Evolutionary conservation across 257 asterid genomes (phyloP).

Genomic region (Solanum rostratum): DNA sequence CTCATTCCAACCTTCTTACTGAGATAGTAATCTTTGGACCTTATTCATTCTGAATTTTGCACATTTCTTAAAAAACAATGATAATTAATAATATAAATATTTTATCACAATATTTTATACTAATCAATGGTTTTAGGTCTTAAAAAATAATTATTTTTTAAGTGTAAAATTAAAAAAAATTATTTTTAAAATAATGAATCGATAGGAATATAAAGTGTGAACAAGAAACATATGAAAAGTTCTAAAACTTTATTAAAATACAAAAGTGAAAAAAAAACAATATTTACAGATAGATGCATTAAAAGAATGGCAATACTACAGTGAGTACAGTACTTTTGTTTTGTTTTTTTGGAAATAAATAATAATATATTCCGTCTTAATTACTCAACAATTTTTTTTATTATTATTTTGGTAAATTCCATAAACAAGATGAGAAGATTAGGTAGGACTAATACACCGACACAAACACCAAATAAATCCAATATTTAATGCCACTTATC

Average conservation of each 20-base stretch:
- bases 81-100: neutral
- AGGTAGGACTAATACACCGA: constrained; percentile 1
- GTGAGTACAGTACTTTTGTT: neutral
- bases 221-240: neutral
- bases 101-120: neutral
- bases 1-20: no score
- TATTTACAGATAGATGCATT: neutral
- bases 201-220: neutral
- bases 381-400: neutral
- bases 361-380: constrained; percentile 5
- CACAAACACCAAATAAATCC: neutral
- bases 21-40: no score
- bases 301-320: neutral
- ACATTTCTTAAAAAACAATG: neutral
- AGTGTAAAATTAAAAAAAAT: no score
- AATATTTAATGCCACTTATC: neutral
- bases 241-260: neutral
- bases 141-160: no score
- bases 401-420: neutral
- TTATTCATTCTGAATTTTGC: neutral
- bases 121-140: no score
- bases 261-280: neutral
- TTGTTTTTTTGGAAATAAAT: neutral
- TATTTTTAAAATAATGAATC: no score
- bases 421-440: constrained; percentile 7